Base-by-base conservation (phyloP, 192 early-diverging fungal species). In the Geranomyces variabilis region DNA sequence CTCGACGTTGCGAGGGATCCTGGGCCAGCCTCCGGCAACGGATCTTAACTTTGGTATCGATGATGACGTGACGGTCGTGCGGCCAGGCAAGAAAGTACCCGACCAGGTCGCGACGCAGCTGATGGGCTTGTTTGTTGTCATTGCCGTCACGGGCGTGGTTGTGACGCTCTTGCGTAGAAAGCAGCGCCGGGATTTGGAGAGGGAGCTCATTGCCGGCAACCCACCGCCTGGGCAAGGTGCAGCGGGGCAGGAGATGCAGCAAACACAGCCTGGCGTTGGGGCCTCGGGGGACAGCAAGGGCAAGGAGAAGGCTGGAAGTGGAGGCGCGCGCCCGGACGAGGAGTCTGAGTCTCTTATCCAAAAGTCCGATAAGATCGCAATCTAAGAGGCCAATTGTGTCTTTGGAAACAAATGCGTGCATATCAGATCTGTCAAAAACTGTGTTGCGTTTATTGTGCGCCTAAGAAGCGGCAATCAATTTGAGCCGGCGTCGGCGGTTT, bases 331-430 rank as follows among this genome's bases (percentile, higher is more conserved):
- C 14, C 13, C 12, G 9, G 9, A 14, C 8, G 58, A 26, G 5
- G 70, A 72, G 15, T 17, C 60, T 1, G 58, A 22, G 21, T 21
- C 68, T 19, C 41, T 72, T 22, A 72, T 72, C 46, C 28, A 72
- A 12, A 72, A 64, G 51, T 72, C 70, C 21, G 70, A 72, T n/a
- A 72, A 63, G 48, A 72, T 72, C 14, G 70, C 63, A 31, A 64
- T 72, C 26, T 72, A 47, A 72, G 46, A 26, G n/a, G 36, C 21
- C 21, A 53, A 53, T 10, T 41, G 36, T 41, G 5, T 41, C 10
- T 41, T 41, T 41, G 36, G 10, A 41, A 41, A 41, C 36, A 41
- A 41, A 41, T 7, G 10, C 10, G 36, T 41, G 36, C 36, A 41
- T 10, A 41, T 3, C 36, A 41, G 36, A 41, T 41, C 36, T 41